Base-by-base conservation (phyloP, 2,329 filamentous ascomycete species). In the Aspergillus novofumigatus region DNA sequence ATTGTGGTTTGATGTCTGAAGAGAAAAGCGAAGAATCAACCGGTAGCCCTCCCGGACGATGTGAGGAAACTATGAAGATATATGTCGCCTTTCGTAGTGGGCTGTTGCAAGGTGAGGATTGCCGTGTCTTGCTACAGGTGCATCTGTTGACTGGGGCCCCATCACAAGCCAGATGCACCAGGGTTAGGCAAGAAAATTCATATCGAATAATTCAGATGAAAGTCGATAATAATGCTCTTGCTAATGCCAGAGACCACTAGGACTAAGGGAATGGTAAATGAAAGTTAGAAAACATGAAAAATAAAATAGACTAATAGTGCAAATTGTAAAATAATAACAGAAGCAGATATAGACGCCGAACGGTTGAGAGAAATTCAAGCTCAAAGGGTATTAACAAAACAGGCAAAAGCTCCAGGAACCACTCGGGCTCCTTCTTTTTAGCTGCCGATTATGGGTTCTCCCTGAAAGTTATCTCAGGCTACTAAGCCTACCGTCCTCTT, bases 111-210 rank as follows among this genome's bases (percentile, higher is more conserved):
- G 58, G 58, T 20, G 38, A 54, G 58, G 61, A 58, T 62, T 60
- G 61, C 51, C 55, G 42, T 26, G 35, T 41, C 49, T 49, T 56
- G 52, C 51, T 60, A 49, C 29, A 55, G 59, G 49, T 53, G 56
- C 59, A 58, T 59, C 55, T 54, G 56, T 48, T 35, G 49, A 62
- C 59, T 58, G 56, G 58, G 56, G 57, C 51, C 56, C 56, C 60
- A 62, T 65, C 63, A 65, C 65, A 65, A 65, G 63, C 62, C 61
- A 56, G 57, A 51, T 58, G 62, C 58, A 59, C 50, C 52, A 60
- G 53, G 59, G 60, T 63, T 57, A 57, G 58, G 59, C 56, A 62
- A 57, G 63, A 62, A 25, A 55, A 56, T n/a, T 51, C 52, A 29
- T 51, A n/a, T 28, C 51, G 29, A 26, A 14, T 29, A 53, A 53